Conservation (phyloP, 139 green algal species). For the Marvania coccoides region DNA sequence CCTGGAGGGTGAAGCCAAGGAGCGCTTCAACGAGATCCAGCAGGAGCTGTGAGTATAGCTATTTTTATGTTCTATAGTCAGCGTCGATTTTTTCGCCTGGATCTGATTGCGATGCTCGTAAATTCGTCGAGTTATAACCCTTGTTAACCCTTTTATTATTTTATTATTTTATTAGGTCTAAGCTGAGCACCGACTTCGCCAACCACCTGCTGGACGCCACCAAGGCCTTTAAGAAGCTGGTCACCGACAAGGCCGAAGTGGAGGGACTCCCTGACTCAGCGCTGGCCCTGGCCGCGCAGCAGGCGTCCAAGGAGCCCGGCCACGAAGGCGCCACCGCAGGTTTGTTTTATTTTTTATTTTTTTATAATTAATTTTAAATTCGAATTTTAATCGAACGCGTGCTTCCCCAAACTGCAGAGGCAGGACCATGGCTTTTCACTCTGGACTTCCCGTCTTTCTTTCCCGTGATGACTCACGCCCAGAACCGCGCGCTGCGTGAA, state of each 20-base stretch:
- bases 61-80: too few relatives aligned
- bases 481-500: constrained; percentile 79
- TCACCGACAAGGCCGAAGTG: constrained; percentile 70
- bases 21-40: constrained; percentile 93
- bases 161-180: too few relatives aligned
- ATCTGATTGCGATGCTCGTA: too few relatives aligned
- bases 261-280: constrained; percentile 72
- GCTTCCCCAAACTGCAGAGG: too few relatives aligned
- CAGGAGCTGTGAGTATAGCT: too few relatives aligned
- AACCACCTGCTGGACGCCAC: constrained; percentile 88
- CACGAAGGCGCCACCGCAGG: constrained; percentile 69
- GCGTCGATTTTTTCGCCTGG: too few relatives aligned
- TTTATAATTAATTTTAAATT: too few relatives aligned
- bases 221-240: constrained; percentile 74
- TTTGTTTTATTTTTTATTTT: too few relatives aligned
- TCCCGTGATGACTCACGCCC: constrained; percentile 78
- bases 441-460: constrained; percentile 90
- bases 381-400: too few relatives aligned
- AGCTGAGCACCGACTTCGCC: constrained; percentile 46
- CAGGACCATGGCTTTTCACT: constrained; percentile 88
- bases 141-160: too few relatives aligned
- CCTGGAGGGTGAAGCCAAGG: constrained; percentile 70
- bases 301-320: constrained; percentile 49
- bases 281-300: constrained; percentile 58
- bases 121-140: too few relatives aligned